A percentile compares a stretch with the other conserved stretches of the same genome.
Evolutionary conservation across 306 rosid genomes (phyloP).

Genomic region (Phaseolus lunatus): DNA sequence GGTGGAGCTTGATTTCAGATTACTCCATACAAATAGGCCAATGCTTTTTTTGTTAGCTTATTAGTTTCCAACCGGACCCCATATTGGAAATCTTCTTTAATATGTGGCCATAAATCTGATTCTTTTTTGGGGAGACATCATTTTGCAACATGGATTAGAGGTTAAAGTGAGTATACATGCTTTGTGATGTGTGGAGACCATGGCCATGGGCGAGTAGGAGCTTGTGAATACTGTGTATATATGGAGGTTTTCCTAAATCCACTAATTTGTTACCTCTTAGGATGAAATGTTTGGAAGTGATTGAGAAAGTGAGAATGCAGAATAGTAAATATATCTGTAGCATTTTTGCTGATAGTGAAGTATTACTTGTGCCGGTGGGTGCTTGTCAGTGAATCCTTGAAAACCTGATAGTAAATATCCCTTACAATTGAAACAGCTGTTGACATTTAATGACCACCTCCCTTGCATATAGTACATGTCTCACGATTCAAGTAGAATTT

Average conservation of each 20-base stretch:
- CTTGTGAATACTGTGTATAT: not conserved
- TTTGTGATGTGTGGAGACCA: not conserved
- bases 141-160: too few species aligned
- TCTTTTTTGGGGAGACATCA: too few species aligned
- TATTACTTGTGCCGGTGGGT: not conserved
- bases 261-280: not conserved
- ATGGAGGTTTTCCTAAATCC: not conserved
- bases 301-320: not conserved
- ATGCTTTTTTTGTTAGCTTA: not conserved
- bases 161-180: not conserved
- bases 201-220: not conserved
- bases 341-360: not conserved
- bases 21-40: not conserved
- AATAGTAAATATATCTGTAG: not conserved
- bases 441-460: constrained; percentile 4
- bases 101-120: not conserved
- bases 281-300: not conserved
- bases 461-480: not conserved
- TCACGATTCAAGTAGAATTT: not conserved
- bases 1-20: not conserved
- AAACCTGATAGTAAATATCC: constrained; percentile 6
- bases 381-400: constrained; percentile 27
- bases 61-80: not conserved
- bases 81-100: not conserved
- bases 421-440: constrained; percentile 7